Conservation (phyloP, 306 rosid species). For the Rosa multiflora region DNA sequence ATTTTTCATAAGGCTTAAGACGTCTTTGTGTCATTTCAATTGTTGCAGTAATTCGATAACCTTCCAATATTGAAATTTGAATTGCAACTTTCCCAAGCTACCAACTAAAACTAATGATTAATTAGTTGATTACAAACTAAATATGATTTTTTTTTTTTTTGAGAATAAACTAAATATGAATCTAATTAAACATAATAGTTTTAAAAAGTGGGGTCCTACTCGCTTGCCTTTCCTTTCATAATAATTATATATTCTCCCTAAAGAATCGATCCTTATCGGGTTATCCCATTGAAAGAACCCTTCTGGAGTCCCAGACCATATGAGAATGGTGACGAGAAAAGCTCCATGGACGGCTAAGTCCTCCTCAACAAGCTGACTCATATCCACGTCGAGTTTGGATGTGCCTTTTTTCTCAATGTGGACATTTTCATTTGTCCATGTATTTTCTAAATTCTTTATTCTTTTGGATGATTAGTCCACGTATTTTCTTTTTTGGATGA, state of each 20-base stretch:
- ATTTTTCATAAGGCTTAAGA: too few relatives aligned
- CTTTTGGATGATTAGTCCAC: background rate
- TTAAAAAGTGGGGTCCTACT: background rate
- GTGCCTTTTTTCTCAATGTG: background rate
- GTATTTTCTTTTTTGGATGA: background rate
- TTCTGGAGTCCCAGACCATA: background rate
- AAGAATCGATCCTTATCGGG: background rate
- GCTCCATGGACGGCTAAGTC: background rate
- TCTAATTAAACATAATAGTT: background rate
- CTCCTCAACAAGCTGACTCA: background rate
- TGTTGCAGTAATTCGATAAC: too few relatives aligned
- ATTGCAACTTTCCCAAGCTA: background rate
- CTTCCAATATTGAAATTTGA: background rate
- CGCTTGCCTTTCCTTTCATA: background rate
- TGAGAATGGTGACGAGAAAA: background rate
- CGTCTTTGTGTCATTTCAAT: too few relatives aligned
- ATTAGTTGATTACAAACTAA: background rate
- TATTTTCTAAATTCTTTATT: background rate
- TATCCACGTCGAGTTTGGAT: background rate
- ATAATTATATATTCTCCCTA: background rate
- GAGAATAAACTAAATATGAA: background rate
- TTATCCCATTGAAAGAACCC: conserved; percentile 3
- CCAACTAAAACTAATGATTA: background rate
- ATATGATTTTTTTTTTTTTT: background rate
- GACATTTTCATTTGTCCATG: background rate